Percentiles rank a stretch among this genome's conserved stretches.
Evolutionary conservation across 768 basidiomycete species (phyloP).

Genomic region (Boletus vermiculosoides): DNA sequence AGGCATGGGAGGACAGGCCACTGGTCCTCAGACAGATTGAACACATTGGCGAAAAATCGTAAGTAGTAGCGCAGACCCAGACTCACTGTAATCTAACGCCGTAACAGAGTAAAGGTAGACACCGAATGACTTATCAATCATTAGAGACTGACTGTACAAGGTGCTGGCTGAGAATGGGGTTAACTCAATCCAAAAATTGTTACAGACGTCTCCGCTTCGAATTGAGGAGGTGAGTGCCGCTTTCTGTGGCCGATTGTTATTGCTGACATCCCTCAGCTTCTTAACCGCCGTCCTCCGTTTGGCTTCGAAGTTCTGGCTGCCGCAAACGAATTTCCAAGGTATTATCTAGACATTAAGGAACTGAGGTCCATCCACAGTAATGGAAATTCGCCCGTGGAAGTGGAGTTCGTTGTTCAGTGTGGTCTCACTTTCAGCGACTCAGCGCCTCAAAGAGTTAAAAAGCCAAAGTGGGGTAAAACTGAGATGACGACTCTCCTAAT

Average conservation of each 20-base stretch:
- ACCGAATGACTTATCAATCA: neutral
- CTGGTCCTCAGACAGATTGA: constrained; percentile 84
- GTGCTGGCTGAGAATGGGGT: constrained; percentile 76
- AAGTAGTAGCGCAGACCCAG: constrained; percentile 25
- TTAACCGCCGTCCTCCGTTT: constrained; percentile 74
- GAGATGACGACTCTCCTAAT: constrained; percentile 75
- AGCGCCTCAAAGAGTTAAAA: constrained; percentile 41
- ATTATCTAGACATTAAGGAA: constrained; percentile 53
- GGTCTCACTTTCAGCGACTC: constrained; percentile 39
- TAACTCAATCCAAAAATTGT: constrained; percentile 54
- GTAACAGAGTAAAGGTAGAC: constrained; percentile 26
- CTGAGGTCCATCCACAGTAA: constrained; percentile 39
- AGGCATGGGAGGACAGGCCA: constrained; percentile 90
- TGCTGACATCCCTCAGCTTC: constrained; percentile 44
- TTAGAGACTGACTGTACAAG: constrained; percentile 37
- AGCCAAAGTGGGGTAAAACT: constrained; percentile 40
- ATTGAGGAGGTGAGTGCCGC: constrained; percentile 57
- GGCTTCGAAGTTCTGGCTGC: constrained; percentile 66
- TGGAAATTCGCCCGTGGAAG: constrained; percentile 53
- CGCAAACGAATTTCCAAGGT: constrained; percentile 64
- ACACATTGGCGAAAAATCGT: constrained; percentile 93
- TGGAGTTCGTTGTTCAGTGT: constrained; percentile 59
- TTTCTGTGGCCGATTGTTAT: neutral
- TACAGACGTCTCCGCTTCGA: constrained; percentile 53
- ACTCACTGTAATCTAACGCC: neutral